Conservation (phyloP, 2,329 filamentous ascomycete genomes). For the Colletotrichum sp. region DNA sequence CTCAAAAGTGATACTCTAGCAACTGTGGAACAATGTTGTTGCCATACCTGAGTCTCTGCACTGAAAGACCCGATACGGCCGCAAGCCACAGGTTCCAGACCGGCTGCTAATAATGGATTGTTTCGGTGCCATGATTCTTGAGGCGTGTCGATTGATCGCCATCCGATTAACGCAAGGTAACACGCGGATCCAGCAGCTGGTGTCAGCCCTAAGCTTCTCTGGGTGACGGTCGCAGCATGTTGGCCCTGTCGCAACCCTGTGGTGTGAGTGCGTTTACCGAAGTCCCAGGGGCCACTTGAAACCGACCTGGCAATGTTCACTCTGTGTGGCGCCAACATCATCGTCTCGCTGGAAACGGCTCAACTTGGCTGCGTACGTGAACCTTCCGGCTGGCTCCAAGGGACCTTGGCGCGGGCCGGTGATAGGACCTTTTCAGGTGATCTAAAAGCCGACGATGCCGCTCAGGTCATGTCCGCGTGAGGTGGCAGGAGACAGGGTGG, state of each 20-base stretch:
- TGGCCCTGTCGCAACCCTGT: neutral
- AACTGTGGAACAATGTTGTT: neutral
- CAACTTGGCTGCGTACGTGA: neutral
- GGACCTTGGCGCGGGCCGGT: neutral
- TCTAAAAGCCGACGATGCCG: neutral
- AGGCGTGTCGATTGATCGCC: conserved; percentile 7
- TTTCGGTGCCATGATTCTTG: neutral
- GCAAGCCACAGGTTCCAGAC: neutral
- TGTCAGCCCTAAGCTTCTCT: conserved; percentile 16
- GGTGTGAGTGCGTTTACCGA: neutral
- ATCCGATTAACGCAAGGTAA: neutral
- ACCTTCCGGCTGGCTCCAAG: neutral
- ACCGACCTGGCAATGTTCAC: neutral
- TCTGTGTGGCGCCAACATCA: neutral
- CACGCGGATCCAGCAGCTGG: neutral
- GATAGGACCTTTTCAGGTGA: neutral
- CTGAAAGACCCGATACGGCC: neutral
- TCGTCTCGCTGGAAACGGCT: neutral
- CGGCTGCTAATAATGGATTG: neutral
- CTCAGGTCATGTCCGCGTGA: neutral
- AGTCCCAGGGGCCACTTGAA: neutral
- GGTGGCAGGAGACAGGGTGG: neutral
- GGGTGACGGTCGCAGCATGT: neutral
- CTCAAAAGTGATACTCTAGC: neutral
- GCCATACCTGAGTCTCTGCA: neutral